These are phyloP conservation scores for Gossypium bickii DNA, from an alignment of 345 rosid species.

Conservation along the genomic window DNA sequence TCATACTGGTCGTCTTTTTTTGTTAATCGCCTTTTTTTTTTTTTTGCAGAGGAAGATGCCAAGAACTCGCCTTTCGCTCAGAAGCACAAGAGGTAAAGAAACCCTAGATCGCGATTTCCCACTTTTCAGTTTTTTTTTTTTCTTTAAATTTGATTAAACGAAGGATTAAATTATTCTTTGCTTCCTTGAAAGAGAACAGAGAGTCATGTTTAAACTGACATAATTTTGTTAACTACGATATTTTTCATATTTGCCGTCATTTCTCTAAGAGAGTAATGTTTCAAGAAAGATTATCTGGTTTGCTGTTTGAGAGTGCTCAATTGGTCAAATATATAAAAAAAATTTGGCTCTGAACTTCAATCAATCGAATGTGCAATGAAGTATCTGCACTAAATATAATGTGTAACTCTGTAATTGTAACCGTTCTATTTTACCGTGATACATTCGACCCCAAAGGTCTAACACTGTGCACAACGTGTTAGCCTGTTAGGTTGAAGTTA, in stretches of 20 bases:
- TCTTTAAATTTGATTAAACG: neutral
- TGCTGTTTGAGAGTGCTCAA: neutral
- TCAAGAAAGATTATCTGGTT: neutral
- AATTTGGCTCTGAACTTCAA: neutral
- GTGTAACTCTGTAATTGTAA: no score
- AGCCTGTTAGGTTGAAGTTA: no score
- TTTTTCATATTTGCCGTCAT: neutral
- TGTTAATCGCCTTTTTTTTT: neutral
- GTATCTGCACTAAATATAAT: no score
- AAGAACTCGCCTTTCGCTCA: conserved; percentile 76
- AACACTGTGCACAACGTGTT: no score
- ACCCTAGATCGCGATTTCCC: neutral
- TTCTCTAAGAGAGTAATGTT: neutral
- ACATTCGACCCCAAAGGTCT: no score
- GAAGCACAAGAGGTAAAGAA: conserved; percentile 65
- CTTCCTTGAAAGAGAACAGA: neutral
- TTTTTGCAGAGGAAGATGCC: conserved; percentile 73
- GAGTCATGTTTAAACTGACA: no score
- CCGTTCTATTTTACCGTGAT: no score
- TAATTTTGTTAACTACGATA: neutral
- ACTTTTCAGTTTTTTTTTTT: neutral
- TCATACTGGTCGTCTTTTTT: neutral
- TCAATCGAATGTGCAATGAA: neutral
- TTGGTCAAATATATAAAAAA: neutral
- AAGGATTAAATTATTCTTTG: neutral